Conservation (phyloP, 2,329 filamentous ascomycete species). For the Neofusicoccum ribis region DNA sequence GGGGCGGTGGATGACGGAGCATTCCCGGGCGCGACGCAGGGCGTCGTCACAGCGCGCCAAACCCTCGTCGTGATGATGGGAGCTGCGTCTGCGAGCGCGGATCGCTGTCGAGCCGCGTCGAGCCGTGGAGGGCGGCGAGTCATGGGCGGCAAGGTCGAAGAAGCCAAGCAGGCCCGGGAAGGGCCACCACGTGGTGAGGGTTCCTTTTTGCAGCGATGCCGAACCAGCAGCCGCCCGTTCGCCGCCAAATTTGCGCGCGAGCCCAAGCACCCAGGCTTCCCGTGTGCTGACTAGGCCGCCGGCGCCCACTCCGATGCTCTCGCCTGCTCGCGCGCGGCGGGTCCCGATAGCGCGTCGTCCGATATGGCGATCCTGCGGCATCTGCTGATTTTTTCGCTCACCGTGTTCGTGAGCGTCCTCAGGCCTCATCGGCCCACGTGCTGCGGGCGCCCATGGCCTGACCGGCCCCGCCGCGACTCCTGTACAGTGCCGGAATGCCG, state of each 20-base stretch:
- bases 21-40: not conserved
- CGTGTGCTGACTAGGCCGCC: not conserved
- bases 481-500: not conserved
- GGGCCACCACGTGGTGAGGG: not conserved
- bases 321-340: not conserved
- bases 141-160: not conserved
- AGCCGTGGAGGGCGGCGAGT: constrained; percentile 12
- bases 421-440: constrained; percentile 12
- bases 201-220: not conserved
- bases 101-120: constrained; percentile 10
- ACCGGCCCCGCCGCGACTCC: not conserved
- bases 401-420: constrained; percentile 9
- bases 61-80: constrained; percentile 8
- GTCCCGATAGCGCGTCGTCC: constrained; percentile 6
- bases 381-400: constrained; percentile 14
- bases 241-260: not conserved
- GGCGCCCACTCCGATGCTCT: constrained; percentile 3
- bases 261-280: not conserved
- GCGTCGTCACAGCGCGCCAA: constrained; percentile 4
- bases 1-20: not conserved
- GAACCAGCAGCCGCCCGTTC: not conserved
- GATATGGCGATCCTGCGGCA: constrained; percentile 3
- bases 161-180: not conserved
- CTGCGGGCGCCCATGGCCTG: not conserved
- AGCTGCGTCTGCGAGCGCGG: constrained; percentile 8